Conservation (phyloP, 164 flowering plant species). For the Chimonanthus praecox region DNA sequence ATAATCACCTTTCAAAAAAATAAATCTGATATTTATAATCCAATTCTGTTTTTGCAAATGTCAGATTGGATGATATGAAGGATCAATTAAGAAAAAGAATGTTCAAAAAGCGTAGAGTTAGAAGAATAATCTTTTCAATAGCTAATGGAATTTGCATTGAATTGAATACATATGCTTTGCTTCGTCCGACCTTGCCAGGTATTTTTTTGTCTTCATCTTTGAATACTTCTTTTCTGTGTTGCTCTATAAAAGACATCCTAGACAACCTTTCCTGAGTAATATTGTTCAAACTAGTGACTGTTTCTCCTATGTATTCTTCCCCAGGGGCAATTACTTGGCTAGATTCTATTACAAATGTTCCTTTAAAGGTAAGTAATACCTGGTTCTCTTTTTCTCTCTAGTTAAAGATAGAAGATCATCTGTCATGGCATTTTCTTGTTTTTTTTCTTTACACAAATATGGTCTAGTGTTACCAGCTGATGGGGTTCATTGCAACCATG, state of each 20-base stretch:
- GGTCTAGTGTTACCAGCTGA: background rate
- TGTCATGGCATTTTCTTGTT: background rate
- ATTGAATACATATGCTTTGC: constrained; percentile 83
- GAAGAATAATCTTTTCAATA: constrained; percentile 56
- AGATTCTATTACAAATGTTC: constrained; percentile 82
- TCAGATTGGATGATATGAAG: constrained; percentile 80
- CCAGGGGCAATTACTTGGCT: constrained; percentile 81
- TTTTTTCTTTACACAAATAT: too few relatives aligned
- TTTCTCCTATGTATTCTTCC: constrained; percentile 4
- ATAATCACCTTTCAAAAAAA: too few relatives aligned
- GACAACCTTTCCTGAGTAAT: background rate
- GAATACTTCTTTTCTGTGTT: background rate
- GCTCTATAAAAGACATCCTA: background rate
- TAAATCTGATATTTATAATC: background rate
- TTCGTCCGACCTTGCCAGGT: constrained; percentile 92
- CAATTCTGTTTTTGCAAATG: constrained; percentile 6
- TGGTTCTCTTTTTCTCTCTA: background rate
- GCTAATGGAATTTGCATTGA: constrained; percentile 67
- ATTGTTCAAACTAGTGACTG: background rate
- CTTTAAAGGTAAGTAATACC: constrained; percentile 53
- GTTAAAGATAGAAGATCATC: too few relatives aligned
- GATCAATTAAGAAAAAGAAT: constrained; percentile 79
- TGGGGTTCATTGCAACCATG: background rate
- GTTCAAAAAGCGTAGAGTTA: constrained; percentile 73
- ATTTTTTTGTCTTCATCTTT: background rate